Evolutionary conservation across 1,284 basidiomycete genomes (phyloP).

Genomic region (Ceratobasidium sp.): DNA sequence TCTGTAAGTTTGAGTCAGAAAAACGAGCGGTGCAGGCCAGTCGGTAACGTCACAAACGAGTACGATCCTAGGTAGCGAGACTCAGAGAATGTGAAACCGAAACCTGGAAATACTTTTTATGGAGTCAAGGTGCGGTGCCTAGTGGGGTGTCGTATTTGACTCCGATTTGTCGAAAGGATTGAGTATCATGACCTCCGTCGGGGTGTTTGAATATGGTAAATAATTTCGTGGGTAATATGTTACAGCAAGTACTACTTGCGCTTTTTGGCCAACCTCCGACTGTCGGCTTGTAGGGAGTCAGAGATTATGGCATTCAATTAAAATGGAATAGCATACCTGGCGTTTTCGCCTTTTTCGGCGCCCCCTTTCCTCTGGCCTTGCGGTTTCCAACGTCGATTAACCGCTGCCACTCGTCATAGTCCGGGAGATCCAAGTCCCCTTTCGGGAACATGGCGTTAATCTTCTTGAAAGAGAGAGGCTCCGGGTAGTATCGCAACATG

Average conservation of each 20-base stretch:
- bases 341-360: conserved; percentile 75
- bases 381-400: conserved; percentile 68
- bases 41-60: too few species aligned
- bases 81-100: too few species aligned
- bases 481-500: conserved; percentile 78
- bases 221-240: not conserved
- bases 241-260: conserved; percentile 34
- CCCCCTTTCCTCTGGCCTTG: conserved; percentile 77
- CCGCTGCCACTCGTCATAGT: conserved; percentile 68
- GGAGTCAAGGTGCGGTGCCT: too few species aligned
- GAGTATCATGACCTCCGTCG: too few species aligned
- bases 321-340: conserved; percentile 57
- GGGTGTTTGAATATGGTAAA: not conserved
- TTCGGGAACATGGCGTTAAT: conserved; percentile 56
- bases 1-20: too few species aligned
- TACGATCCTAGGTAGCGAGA: too few species aligned
- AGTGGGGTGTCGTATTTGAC: too few species aligned
- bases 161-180: too few species aligned
- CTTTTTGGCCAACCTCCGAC: conserved; percentile 45
- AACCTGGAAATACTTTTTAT: too few species aligned
- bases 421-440: conserved; percentile 60
- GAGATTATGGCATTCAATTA: conserved; percentile 7
- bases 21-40: too few species aligned
- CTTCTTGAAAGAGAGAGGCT: conserved; percentile 58
- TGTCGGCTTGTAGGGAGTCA: conserved; percentile 46